Conservation (phyloP, 2,329 filamentous ascomycete species). For the Apiospora kogelbergensis region DNA sequence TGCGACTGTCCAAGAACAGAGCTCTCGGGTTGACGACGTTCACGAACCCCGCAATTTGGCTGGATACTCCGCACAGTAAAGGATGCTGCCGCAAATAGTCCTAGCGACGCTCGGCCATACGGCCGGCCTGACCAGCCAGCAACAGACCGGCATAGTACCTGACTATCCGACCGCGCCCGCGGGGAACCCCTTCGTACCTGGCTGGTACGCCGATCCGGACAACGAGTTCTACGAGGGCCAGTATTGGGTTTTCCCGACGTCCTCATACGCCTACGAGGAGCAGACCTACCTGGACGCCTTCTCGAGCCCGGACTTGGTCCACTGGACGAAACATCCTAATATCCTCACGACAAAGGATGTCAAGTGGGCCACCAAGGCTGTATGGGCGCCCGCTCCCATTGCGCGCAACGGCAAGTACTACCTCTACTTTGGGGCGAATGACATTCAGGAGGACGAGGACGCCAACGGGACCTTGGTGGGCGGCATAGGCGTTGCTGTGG, state of each 20-base stretch:
- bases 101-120: not conserved
- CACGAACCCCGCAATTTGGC: not conserved
- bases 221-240: constrained; percentile 43
- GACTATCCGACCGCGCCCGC: constrained; percentile 41
- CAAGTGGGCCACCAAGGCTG: constrained; percentile 43
- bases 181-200: constrained; percentile 48
- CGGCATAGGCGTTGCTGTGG: constrained; percentile 42
- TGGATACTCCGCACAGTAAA: not conserved
- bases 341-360: constrained; percentile 40
- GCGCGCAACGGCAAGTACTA: constrained; percentile 45
- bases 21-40: not conserved
- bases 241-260: constrained; percentile 51
- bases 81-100: not conserved
- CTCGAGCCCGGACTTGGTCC: constrained; percentile 46
- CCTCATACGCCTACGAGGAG: constrained; percentile 42
- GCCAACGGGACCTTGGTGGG: constrained; percentile 28
- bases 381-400: constrained; percentile 49
- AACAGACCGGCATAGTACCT: constrained; percentile 15
- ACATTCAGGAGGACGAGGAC: constrained; percentile 37
- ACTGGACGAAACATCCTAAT: constrained; percentile 47
- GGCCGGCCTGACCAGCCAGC: not conserved
- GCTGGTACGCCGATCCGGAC: constrained; percentile 53
- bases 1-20: not conserved
- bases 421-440: constrained; percentile 51
- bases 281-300: constrained; percentile 53